Percentiles rank a stretch among this genome's conserved stretches.
Conservation (phyloP, 1,284 basidiomycete species). For the Phlebopus sp. region DNA sequence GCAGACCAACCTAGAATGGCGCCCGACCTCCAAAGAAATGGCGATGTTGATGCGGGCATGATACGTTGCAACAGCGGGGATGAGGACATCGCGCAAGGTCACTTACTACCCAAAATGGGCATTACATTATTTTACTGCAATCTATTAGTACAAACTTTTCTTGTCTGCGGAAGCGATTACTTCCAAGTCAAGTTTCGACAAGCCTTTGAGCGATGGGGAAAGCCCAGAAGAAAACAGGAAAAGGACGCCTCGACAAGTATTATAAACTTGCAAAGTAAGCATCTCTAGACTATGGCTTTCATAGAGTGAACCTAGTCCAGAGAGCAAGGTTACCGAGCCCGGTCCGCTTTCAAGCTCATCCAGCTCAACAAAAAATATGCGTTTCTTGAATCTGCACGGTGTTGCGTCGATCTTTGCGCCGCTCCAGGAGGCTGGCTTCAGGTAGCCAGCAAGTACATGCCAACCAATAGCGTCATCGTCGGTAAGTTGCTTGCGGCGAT, state of each 20-base stretch:
- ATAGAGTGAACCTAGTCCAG: conserved; percentile 38
- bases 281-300: conserved; percentile 1
- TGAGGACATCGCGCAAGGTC: conserved; percentile 9
- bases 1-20: conserved; percentile 26
- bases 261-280: conserved; percentile 88
- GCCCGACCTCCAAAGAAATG: conserved; percentile 41
- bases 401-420: conserved; percentile 97
- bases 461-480: conserved; percentile 90
- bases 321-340: conserved; percentile 98
- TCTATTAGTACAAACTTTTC: too few species aligned
- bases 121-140: too few species aligned
- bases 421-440: conserved; percentile 99
- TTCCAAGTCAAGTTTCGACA: too few species aligned
- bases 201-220: conserved; percentile 57
- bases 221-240: conserved; percentile 86
- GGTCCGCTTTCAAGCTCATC: conserved; percentile 99
- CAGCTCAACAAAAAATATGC: conserved; percentile 98
- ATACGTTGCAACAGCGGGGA: conserved; percentile 29
- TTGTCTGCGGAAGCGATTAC: too few species aligned
- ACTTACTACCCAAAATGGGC: too few species aligned
- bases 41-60: conserved; percentile 14
- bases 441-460: conserved; percentile 99
- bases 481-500: conserved; percentile 50
- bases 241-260: conserved; percentile 94
- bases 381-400: conserved; percentile 88